phyloP scores from a whole-genome alignment of 2,329 filamentous ascomycete species.

The Ramularia endophylla region DNA sequence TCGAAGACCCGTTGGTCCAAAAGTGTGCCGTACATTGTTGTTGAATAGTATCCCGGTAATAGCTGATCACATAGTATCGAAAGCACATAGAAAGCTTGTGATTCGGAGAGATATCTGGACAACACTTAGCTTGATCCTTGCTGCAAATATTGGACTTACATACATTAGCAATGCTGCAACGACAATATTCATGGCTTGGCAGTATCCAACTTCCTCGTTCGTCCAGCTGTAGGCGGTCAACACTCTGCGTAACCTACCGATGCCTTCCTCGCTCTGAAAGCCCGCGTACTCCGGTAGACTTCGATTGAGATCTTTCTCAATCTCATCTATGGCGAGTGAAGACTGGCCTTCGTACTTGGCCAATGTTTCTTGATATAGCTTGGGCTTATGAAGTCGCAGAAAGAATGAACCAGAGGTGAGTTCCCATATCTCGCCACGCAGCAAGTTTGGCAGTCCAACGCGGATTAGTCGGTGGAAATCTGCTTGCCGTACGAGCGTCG shows the following conservation, averaged over 20 bases:
- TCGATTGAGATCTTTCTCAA: conserved; percentile 95
- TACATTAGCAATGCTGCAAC: conserved; percentile 92
- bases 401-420: conserved; percentile 87
- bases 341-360: conserved; percentile 76
- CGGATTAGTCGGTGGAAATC: conserved; percentile 97
- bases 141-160: conserved; percentile 26
- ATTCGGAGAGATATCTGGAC: conserved; percentile 81
- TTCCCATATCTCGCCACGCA: conserved; percentile 95
- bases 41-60: conserved; percentile 94
- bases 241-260: conserved; percentile 79
- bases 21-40: conserved; percentile 97
- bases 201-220: conserved; percentile 93
- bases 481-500: conserved; percentile 86
- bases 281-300: conserved; percentile 96
- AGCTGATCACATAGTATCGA: conserved; percentile 88
- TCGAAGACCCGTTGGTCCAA: conserved; percentile 97
- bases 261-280: conserved; percentile 94
- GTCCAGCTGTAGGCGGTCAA: conserved; percentile 97
- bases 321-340: conserved; percentile 95
- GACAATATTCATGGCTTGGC: conserved; percentile 99
- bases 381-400: conserved; percentile 77
- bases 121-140: conserved; percentile 24
- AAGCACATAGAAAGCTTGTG: conserved; percentile 90
- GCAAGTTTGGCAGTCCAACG: conserved; percentile 86
- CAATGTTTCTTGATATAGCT: conserved; percentile 76